phyloP scores from a whole-genome alignment of 148 eudicot genomes.

The Silene latifolia region DNA sequence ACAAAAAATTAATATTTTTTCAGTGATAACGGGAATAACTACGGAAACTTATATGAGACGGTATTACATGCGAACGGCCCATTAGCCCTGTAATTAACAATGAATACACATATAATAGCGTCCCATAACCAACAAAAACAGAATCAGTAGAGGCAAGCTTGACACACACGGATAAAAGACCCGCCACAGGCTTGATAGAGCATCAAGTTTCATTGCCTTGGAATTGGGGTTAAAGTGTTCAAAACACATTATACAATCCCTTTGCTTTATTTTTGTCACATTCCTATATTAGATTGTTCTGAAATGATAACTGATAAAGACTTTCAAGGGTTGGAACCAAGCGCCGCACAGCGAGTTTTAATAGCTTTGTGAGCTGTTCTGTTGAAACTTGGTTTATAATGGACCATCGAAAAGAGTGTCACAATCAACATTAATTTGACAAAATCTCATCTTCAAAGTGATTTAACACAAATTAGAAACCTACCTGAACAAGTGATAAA shows the following conservation, averaged over 20 bases:
- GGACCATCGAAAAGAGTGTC: not conserved
- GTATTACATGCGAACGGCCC: too few relatives aligned
- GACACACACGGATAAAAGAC: not conserved
- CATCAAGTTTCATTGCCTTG: not conserved
- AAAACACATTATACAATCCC: not conserved
- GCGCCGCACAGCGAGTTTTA: too few relatives aligned
- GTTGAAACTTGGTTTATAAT: too few relatives aligned
- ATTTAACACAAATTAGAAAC: conserved; percentile 15
- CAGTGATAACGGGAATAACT: too few relatives aligned
- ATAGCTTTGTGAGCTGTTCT: too few relatives aligned
- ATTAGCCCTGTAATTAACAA: too few relatives aligned
- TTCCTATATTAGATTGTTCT: too few relatives aligned
- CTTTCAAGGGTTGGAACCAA: too few relatives aligned
- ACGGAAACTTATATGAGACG: too few relatives aligned
- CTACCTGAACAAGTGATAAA: conserved; percentile 58
- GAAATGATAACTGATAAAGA: too few relatives aligned
- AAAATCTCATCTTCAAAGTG: not conserved
- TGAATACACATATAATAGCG: too few relatives aligned
- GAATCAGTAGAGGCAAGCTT: not conserved
- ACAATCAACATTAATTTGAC: not conserved
- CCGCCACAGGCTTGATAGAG: not conserved
- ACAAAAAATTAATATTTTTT: not conserved
- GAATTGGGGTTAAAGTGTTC: not conserved
- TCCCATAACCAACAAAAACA: not conserved
- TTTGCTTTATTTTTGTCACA: too few relatives aligned